Base-by-base conservation (phyloP, 306 rosid species). In the Acacia confusa region DNA sequence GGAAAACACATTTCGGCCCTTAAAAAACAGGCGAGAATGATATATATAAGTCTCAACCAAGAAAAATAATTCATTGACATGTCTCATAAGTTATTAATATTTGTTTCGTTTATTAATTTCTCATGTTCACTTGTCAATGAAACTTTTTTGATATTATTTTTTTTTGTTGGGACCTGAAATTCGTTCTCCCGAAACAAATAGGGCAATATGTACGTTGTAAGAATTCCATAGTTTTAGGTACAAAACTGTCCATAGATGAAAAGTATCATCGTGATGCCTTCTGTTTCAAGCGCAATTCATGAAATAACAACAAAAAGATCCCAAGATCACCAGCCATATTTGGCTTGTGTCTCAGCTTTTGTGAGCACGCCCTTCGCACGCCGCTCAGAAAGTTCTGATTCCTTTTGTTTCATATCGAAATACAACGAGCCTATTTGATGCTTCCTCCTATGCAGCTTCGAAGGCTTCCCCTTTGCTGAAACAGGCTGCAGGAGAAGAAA, bases 301-400 rank as follows among this genome's bases (percentile, higher is more conserved):
- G 34, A 36, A 72, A 64, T 67, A 66, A 47, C 75, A 83, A 68
- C 34, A 73, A 65, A 6, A 6, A 2, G 24, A 25, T 71, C 41
- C 58, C 24, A 2, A 45, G 69, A 82, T 95, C 93, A 96, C 98
- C 99, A 96, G 57, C 99, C 99, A 83, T 93, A 96, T 84, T 93
- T 93, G 61, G 98, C 98, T 55, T 93, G 98, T 19, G 99, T 96
- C 87, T 93, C 99, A 44, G 97, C 92, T 89, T 96, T 96, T 24
- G 99, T 95, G 68, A 93, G 97, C 84, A 90, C 85, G 76, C 99
- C 99, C 82, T 68, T 92, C 20, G 98, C 43, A 43, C 99, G 97
- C 82, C 98, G 83, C 87, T 96, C 99, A 0, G 93, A 48, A 3
- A 93, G 91, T 77, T 92, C 93, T 90, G 41, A 88, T 84, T 96